Percentiles rank a stretch among this genome's conserved stretches.
Evolutionary conservation across 345 rosid genomes (phyloP).

Genomic region (Ailanthus altissimus): DNA sequence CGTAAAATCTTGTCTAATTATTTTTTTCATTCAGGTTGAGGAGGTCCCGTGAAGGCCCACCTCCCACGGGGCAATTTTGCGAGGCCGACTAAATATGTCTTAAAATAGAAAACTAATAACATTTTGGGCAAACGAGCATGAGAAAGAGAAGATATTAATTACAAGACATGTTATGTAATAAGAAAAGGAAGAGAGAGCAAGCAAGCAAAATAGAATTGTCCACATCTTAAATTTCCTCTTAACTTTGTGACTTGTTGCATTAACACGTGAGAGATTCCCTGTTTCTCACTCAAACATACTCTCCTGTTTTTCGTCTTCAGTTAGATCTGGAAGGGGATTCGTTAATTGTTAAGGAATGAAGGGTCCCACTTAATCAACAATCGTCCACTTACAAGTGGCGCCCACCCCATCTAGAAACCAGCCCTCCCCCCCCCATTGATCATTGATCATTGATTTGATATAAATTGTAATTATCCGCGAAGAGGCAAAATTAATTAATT

Average conservation of each 20-base stretch:
- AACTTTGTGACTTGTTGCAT: too few species aligned
- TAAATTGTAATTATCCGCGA: slow-evolving; percentile 29
- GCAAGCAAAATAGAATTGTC: neutral
- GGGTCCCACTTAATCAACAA: slow-evolving; percentile 25
- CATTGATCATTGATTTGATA: neutral
- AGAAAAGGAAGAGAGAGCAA: neutral
- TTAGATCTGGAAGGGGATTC: neutral
- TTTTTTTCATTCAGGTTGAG: too few species aligned
- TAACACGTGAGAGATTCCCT: slow-evolving; percentile 20
- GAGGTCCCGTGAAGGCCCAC: too few species aligned
- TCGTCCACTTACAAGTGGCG: slow-evolving; percentile 16
- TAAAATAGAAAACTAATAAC: too few species aligned
- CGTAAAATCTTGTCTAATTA: too few species aligned
- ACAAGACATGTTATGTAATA: too few species aligned
- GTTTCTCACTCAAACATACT: slow-evolving; percentile 18
- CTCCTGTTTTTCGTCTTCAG: neutral
- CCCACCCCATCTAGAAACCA: slow-evolving; percentile 28
- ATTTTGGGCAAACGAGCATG: too few species aligned
- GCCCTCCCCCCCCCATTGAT: neutral
- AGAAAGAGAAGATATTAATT: too few species aligned
- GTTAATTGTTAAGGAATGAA: neutral
- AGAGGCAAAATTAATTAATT: neutral
- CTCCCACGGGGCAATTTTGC: too few species aligned
- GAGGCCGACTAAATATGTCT: too few species aligned
- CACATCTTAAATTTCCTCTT: neutral